Conservation (phyloP, 768 basidiomycete species). For the Tricholoma hemisulphureum region DNA sequence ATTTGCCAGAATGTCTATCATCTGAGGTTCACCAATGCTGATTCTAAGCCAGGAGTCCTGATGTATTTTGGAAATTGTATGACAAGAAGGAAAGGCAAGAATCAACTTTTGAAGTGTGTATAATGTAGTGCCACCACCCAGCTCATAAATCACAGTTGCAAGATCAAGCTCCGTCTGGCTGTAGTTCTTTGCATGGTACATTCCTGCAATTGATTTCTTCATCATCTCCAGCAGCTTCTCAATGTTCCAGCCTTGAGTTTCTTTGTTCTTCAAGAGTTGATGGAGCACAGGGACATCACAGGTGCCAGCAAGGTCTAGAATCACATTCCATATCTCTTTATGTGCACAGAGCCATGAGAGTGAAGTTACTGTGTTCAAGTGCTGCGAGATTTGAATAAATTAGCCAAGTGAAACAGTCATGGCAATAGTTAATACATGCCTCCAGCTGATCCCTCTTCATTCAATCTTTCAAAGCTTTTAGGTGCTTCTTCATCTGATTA, state of each 20-base stretch:
- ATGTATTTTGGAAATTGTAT: constrained; percentile 15
- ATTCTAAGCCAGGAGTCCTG: constrained; percentile 15
- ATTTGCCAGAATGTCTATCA: constrained; percentile 23
- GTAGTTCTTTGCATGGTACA: constrained; percentile 21
- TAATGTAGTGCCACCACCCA: constrained; percentile 29
- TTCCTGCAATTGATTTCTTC: constrained; percentile 12
- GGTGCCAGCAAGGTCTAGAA: constrained; percentile 12
- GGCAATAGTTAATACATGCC: not conserved
- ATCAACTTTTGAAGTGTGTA: constrained; percentile 26
- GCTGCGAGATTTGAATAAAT: not conserved
- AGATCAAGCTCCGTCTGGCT: constrained; percentile 23
- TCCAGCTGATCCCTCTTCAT: not conserved
- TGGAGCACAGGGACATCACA: constrained; percentile 25
- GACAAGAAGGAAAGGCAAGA: constrained; percentile 20
- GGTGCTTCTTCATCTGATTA: not conserved
- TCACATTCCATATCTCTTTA: not conserved
- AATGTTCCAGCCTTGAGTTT: constrained; percentile 11
- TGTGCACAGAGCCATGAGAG: not conserved
- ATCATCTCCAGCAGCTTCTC: constrained; percentile 15
- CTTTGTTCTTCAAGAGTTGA: constrained; percentile 23
- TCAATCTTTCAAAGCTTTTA: not conserved
- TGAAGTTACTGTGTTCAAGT: not conserved
- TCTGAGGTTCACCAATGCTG: constrained; percentile 7
- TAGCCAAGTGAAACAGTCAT: not conserved
- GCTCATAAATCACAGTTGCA: constrained; percentile 21